These are phyloP conservation scores for Chloromonas sp. DNA, from an alignment of 163 green algal species.

Conservation along the genomic window DNA sequence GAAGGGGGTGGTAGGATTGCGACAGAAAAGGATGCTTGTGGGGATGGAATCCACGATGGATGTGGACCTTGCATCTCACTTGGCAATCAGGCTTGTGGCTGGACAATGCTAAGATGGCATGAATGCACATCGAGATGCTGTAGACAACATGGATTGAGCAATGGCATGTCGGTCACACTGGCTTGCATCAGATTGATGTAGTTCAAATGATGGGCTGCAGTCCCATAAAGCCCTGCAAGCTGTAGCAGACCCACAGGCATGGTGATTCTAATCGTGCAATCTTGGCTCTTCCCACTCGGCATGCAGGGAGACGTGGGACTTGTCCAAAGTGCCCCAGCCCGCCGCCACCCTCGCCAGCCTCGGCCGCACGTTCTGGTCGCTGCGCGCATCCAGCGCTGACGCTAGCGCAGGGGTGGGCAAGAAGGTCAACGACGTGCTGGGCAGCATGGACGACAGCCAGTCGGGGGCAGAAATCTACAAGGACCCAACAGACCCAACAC, in stretches of 20 bases:
- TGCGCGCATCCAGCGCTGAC: slow-evolving; percentile 21
- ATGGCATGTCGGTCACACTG: no score
- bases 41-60: not conserved
- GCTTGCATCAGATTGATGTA: no score
- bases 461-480: slow-evolving; percentile 23
- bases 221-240: no score
- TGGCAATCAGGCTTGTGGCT: not conserved
- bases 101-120: no score
- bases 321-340: slow-evolving; percentile 28
- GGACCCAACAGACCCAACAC: slow-evolving; percentile 50
- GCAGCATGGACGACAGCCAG: slow-evolving; percentile 21
- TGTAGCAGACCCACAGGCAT: no score
- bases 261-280: no score
- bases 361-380: slow-evolving; percentile 38
- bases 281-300: not conserved
- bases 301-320: slow-evolving; percentile 53
- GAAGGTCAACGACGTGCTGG: not conserved
- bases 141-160: no score
- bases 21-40: not conserved
- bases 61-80: not conserved
- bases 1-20: not conserved
- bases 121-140: no score
- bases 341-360: slow-evolving; percentile 28
- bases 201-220: no score
- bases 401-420: slow-evolving; percentile 5